A percentile compares a stretch with the other conserved stretches of the same genome.
These are phyloP conservation scores for Pythium aristosporum DNA, from an alignment of 352 stramenopile genomes.

Conservation along the genomic window DNA sequence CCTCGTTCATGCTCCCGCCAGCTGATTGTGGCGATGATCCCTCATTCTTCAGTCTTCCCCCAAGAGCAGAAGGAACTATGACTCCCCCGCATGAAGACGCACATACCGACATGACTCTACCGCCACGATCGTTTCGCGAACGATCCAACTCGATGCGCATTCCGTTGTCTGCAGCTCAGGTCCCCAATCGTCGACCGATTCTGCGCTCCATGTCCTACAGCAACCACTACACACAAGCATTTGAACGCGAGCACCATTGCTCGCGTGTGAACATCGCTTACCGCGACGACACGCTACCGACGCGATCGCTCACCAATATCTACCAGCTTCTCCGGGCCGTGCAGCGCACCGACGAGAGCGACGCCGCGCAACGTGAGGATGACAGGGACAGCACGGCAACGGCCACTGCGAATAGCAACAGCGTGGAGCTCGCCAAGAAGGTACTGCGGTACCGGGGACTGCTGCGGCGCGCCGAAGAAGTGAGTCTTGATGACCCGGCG, in stretches of 20 bases:
- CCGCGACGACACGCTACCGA: neutral
- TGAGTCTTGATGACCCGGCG: neutral
- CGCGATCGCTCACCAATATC: neutral
- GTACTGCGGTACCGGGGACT: conserved; percentile 1
- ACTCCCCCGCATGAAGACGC: too few relatives aligned
- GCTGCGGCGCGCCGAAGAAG: neutral
- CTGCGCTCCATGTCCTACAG: neutral
- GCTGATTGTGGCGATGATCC: too few relatives aligned
- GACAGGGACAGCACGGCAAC: neutral
- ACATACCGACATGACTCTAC: too few relatives aligned
- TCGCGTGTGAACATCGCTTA: neutral
- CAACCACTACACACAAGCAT: neutral
- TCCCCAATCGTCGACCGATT: neutral
- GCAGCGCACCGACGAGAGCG: neutral
- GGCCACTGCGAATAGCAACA: neutral
- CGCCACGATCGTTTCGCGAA: too few relatives aligned
- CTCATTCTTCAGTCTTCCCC: too few relatives aligned
- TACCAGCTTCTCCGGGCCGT: neutral
- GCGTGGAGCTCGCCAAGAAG: neutral
- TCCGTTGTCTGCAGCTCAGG: too few relatives aligned
- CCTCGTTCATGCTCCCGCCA: too few relatives aligned
- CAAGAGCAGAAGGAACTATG: too few relatives aligned
- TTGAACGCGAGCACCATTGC: conserved; percentile 4
- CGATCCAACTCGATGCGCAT: too few relatives aligned
- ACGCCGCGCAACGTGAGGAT: neutral